Conservation (phyloP, 2,329 filamentous ascomycete species). For the Ceratocystis albifundus region DNA sequence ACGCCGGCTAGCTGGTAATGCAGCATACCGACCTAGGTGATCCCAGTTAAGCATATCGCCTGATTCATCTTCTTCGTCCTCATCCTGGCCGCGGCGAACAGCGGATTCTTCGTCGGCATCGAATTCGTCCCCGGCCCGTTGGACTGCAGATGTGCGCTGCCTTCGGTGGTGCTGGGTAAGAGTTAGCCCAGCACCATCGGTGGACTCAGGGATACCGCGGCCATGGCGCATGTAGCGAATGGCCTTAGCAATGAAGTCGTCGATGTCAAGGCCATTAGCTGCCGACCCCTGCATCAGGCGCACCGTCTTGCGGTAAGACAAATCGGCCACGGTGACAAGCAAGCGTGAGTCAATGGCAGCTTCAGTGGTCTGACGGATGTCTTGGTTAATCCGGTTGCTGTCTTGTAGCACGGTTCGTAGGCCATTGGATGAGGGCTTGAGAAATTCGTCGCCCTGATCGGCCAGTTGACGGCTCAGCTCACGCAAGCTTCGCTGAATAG, state of each 20-base stretch:
- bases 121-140: constrained; percentile 25
- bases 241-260: constrained; percentile 85
- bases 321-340: constrained; percentile 66
- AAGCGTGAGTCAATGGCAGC: constrained; percentile 84
- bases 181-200: constrained; percentile 35
- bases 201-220: constrained; percentile 40
- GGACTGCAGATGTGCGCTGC: constrained; percentile 26
- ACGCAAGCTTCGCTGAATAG: constrained; percentile 57
- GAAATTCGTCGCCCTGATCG: constrained; percentile 53
- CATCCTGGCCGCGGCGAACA: constrained; percentile 24
- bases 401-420: constrained; percentile 54
- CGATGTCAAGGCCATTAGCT: constrained; percentile 68
- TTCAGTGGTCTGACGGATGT: constrained; percentile 78
- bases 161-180: constrained; percentile 40
- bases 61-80: constrained; percentile 49
- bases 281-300: constrained; percentile 61
- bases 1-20: constrained; percentile 58
- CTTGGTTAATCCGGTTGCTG: constrained; percentile 52
- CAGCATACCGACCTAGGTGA: constrained; percentile 65
- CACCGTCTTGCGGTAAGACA: constrained; percentile 66
- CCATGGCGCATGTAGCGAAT: constrained; percentile 74
- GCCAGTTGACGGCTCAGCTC: constrained; percentile 52
- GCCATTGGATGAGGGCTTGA: constrained; percentile 53
- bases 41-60: constrained; percentile 79
- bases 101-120: constrained; percentile 30